Base-by-base conservation (phyloP, 179 eudicot species). In the Spergularia azorica region DNA sequence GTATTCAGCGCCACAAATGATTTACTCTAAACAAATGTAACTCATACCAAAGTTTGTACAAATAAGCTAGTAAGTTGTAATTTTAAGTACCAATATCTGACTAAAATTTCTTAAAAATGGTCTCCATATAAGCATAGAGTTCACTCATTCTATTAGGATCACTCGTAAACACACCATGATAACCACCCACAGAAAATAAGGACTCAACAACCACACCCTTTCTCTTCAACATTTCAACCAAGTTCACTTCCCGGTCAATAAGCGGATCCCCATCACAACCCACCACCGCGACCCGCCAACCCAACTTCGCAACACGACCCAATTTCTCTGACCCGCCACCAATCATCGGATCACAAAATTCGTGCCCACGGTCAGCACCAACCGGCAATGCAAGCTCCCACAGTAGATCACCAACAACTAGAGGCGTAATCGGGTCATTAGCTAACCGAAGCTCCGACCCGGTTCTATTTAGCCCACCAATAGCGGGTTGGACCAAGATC, bases 301-400 rank as follows among this genome's bases (percentile, higher is more conserved):
- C 90, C 77, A 81, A 36, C 38, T 6, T 57, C 70, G 26, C 17
- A 6, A 89, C 54, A 54, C 73, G 64, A 15, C 73, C 87, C 67
- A 79, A 15, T 6, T 68, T 1, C 6, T 21, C 58, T 8, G 81
- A 71, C 62, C 77, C 81, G 8, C 48, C 58, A 43, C 26, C 73
- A 10, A 26, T 20, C 0, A 20, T 58, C 70, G 88, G 87, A 72
- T 89, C 84, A 43, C 84, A 73, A 62, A 72, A 89, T 76, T 74
- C 83, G 43, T 89, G 93, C 38, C 84, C 81, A 2, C 79, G 82
- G 56, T 82, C 83, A 10, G 79, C 87, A 10, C 85, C 90, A 6
- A 71, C 68, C 0, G 95, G 92, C 77, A 90, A 32, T 1, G 83
- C 74, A 46, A 90, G 57, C 0, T 83, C 79, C 93, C 93, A 89